A percentile compares a stretch with the other conserved stretches of the same genome.
These are phyloP conservation scores for Gelatoporia subvermispora DNA, from an alignment of 768 basidiomycete species.

Conservation along the genomic window DNA sequence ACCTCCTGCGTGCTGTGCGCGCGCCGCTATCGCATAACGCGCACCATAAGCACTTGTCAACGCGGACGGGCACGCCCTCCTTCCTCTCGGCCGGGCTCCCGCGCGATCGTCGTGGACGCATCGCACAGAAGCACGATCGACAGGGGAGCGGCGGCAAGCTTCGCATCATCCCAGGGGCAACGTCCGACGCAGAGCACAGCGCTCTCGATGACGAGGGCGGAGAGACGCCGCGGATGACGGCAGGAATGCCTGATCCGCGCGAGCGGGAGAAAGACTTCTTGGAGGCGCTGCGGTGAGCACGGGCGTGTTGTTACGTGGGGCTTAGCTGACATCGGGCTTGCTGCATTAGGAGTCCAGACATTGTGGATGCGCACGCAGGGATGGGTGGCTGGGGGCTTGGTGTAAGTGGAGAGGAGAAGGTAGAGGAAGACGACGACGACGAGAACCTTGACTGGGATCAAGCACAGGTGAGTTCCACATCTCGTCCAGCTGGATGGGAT, in stretches of 20 bases:
- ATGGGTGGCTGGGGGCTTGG: conserved; percentile 77
- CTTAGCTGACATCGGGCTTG: neutral
- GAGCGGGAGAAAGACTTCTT: conserved; percentile 53
- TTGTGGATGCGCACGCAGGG: conserved; percentile 40
- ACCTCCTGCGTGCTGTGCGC: conserved; percentile 61
- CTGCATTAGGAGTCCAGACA: conserved; percentile 46
- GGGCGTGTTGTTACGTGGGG: neutral
- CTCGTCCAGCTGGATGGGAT: neutral
- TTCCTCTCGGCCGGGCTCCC: conserved; percentile 73
- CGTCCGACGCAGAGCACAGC: conserved; percentile 22
- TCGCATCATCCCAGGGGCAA: conserved; percentile 7
- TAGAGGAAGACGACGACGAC: conserved; percentile 51
- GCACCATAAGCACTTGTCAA: conserved; percentile 10
- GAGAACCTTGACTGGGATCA: conserved; percentile 65
- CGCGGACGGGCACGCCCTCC: conserved; percentile 40
- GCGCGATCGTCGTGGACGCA: conserved; percentile 73
- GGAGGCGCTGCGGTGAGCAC: conserved; percentile 43
- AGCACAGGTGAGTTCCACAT: conserved; percentile 46
- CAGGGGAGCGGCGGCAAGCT: neutral
- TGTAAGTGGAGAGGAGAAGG: conserved; percentile 46
- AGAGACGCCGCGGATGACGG: conserved; percentile 47
- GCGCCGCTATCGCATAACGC: conserved; percentile 35
- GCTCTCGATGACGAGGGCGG: conserved; percentile 34
- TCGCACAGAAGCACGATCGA: conserved; percentile 44
- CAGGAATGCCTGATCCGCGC: conserved; percentile 32